phyloP scores from a whole-genome alignment of 2,329 filamentous ascomycete genomes.

The Fonsecaea erecta region DNA sequence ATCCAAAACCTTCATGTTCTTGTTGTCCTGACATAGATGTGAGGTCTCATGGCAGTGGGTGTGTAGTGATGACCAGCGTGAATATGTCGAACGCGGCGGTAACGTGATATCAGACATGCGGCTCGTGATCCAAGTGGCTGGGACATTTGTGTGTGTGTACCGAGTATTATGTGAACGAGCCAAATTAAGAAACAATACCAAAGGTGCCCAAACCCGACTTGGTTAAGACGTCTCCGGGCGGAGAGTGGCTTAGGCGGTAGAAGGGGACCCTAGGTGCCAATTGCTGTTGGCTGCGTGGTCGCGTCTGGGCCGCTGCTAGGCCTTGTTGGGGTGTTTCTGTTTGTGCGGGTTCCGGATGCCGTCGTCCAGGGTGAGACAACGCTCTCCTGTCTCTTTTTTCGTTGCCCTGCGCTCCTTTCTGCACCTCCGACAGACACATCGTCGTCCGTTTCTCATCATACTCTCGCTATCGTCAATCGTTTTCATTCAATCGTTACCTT shows the following conservation, averaged over 20 bases:
- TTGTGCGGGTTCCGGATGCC: slow-evolving; percentile 22
- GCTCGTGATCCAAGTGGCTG: not conserved
- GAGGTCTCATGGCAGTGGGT: not conserved
- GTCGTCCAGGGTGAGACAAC: slow-evolving; percentile 31
- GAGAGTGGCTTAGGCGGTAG: slow-evolving; percentile 11
- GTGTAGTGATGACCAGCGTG: not conserved
- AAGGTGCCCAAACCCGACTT: slow-evolving; percentile 3
- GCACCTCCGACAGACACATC: not conserved
- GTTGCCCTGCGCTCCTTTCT: slow-evolving; percentile 18
- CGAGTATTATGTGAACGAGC: too few species aligned
- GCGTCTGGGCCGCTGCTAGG: slow-evolving; percentile 10
- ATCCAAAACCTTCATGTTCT: not conserved
- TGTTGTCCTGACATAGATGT: not conserved
- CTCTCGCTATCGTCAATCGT: slow-evolving; percentile 4
- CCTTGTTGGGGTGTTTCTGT: slow-evolving; percentile 15
- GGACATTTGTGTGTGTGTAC: not conserved
- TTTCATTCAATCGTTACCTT: slow-evolving; percentile 11
- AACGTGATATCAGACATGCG: slow-evolving; percentile 2
- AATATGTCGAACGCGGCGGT: too few species aligned
- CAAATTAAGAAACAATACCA: slow-evolving; percentile 22
- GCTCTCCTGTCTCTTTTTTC: slow-evolving; percentile 4
- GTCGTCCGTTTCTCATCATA: slow-evolving; percentile 3
- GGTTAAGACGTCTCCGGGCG: slow-evolving; percentile 16
- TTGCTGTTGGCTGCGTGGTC: not conserved
- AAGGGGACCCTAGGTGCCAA: not conserved